These are phyloP conservation scores for Gastrolobium bilobum DNA, from an alignment of 306 rosid species.

Conservation along the genomic window DNA sequence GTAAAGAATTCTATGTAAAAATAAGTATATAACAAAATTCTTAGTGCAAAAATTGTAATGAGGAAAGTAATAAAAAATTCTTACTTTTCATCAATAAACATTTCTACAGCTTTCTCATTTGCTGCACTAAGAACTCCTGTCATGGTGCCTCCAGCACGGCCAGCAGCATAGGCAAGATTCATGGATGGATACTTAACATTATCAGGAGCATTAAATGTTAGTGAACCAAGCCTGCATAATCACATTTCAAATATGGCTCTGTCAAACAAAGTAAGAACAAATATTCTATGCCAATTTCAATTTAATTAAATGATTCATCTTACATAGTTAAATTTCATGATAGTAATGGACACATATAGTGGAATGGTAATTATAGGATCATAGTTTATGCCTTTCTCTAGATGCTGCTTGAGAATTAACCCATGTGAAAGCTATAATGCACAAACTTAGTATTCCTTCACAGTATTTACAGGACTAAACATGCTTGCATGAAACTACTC, in stretches of 20 bases:
- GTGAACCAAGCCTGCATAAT: conserved; percentile 89
- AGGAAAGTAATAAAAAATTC: conserved; percentile 40
- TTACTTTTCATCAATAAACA: conserved; percentile 94
- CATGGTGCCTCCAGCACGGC: conserved; percentile 99
- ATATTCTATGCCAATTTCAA: neutral
- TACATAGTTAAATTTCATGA: conserved; percentile 15
- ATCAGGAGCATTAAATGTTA: conserved; percentile 92
- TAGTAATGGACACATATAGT: neutral
- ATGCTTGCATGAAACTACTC: neutral
- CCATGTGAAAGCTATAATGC: conserved; percentile 9
- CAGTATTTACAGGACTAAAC: conserved; percentile 3
- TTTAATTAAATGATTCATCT: neutral
- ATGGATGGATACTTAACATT: conserved; percentile 93
- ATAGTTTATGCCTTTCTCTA: conserved; percentile 7
- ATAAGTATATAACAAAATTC: conserved; percentile 1
- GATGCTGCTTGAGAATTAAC: conserved; percentile 22
- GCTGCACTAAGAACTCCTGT: conserved; percentile 99
- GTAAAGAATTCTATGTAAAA: neutral
- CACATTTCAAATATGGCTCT: conserved; percentile 39
- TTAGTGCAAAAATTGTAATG: neutral
- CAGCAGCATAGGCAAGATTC: conserved; percentile 97
- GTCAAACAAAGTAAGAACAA: conserved; percentile 36
- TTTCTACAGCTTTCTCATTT: conserved; percentile 96
- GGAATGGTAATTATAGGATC: conserved; percentile 16
- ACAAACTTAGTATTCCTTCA: neutral